Evolutionary conservation across 2,329 filamentous ascomycete species (phyloP).

Genomic region (Claviceps cyperi): DNA sequence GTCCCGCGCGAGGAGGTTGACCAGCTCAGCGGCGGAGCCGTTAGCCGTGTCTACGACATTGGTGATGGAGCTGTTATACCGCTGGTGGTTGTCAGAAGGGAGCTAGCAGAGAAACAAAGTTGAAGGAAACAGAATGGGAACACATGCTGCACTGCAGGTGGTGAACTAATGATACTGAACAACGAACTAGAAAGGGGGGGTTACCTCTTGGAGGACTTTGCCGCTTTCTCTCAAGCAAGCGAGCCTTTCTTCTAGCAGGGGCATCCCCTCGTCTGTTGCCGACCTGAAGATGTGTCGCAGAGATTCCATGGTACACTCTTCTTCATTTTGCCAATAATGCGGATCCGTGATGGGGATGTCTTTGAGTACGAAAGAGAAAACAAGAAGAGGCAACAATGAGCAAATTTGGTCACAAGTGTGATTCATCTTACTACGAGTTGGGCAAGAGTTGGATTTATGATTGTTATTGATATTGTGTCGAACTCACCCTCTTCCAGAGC

Average conservation of each 20-base stretch:
- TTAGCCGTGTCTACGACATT: conserved; percentile 62
- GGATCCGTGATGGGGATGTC: conserved; percentile 80
- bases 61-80: conserved; percentile 60
- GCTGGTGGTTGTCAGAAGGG: conserved; percentile 26
- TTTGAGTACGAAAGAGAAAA: conserved; percentile 19
- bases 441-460: neutral
- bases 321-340: conserved; percentile 68
- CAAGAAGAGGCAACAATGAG: neutral
- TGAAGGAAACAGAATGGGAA: neutral
- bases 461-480: neutral
- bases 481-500: conserved; percentile 66
- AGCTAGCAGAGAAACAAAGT: neutral
- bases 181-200: neutral
- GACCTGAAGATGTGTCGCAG: conserved; percentile 73
- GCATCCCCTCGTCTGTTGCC: conserved; percentile 73
- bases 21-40: conserved; percentile 67
- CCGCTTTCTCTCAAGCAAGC: conserved; percentile 72
- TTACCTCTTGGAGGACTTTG: conserved; percentile 59
- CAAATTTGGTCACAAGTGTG: neutral
- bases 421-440: neutral
- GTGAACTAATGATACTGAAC: too few species aligned
- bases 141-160: too few species aligned
- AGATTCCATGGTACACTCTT: conserved; percentile 59
- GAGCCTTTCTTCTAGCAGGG: conserved; percentile 65
- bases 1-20: conserved; percentile 69